Evolutionary conservation across 441 rosid species (phyloP).

Genomic region (Arabidopsis hybrid): DNA sequence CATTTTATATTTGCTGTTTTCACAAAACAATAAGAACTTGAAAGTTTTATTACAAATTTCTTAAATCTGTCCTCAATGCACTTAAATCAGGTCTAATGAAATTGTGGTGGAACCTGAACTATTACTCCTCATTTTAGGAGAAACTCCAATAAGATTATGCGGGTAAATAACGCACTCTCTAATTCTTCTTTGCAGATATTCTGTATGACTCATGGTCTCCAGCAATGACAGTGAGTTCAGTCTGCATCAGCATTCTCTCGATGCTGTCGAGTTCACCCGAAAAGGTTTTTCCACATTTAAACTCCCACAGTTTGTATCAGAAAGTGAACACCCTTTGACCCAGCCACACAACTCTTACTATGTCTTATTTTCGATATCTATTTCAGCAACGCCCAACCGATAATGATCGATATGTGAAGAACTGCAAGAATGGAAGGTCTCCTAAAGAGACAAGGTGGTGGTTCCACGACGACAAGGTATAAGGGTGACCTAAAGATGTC

Average conservation of each 20-base stretch:
- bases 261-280: conserved; percentile 97
- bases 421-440: conserved; percentile 94
- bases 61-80: neutral
- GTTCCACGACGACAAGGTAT: conserved; percentile 97
- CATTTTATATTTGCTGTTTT: neutral
- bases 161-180: neutral
- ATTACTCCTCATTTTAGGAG: neutral
- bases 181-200: conserved; percentile 62
- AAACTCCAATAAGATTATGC: neutral
- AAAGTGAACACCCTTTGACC: neutral
- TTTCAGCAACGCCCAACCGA: conserved; percentile 96
- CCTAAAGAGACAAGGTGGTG: conserved; percentile 99
- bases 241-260: conserved; percentile 97
- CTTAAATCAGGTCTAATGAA: too few relatives aligned
- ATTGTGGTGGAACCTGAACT: too few relatives aligned
- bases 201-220: conserved; percentile 99
- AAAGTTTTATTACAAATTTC: neutral
- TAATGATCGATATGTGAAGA: conserved; percentile 97
- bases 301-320: neutral
- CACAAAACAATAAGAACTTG: neutral
- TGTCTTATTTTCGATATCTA: neutral
- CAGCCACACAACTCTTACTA: neutral
- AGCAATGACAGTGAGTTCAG: conserved; percentile 96
- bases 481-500: conserved; percentile 17
- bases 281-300: conserved; percentile 64